Percentiles rank a stretch among this genome's conserved stretches.
Conservation (phyloP, 2,329 filamentous ascomycete genomes). For the Albophoma yamanashiensis region DNA sequence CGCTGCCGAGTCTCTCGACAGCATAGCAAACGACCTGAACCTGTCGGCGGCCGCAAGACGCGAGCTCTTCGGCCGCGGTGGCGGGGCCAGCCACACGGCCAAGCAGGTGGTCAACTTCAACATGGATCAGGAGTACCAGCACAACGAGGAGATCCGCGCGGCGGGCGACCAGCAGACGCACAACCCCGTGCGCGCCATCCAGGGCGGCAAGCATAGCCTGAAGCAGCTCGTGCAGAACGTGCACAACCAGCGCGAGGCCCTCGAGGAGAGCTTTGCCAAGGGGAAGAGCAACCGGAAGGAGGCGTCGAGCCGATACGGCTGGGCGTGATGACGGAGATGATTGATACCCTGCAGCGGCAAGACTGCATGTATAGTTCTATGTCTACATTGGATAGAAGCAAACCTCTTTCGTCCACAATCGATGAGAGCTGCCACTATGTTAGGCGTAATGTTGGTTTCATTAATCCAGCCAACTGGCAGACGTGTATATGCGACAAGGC, state of each 20-base stretch:
- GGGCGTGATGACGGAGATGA: constrained; percentile 26
- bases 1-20: constrained; percentile 47
- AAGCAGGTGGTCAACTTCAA: constrained; percentile 77
- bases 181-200: constrained; percentile 76
- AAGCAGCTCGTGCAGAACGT: constrained; percentile 80
- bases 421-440: too few species aligned
- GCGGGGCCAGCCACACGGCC: constrained; percentile 21
- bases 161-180: constrained; percentile 62
- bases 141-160: constrained; percentile 68
- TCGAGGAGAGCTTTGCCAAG: constrained; percentile 85
- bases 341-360: neutral
- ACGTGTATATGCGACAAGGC: too few species aligned
- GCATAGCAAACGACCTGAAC: constrained; percentile 67
- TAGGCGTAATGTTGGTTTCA: too few species aligned
- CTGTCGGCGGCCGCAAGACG: constrained; percentile 67
- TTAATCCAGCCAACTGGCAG: too few species aligned
- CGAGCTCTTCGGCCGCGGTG: constrained; percentile 71
- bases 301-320: constrained; percentile 75
- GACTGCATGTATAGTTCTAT: neutral
- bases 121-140: constrained; percentile 74
- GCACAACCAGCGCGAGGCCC: constrained; percentile 69
- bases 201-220: constrained; percentile 75
- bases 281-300: constrained; percentile 72
- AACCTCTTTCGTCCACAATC: neutral
- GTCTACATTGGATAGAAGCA: neutral